phyloP scores from a whole-genome alignment of 1,284 basidiomycete species.

The Leccinum cinnamomeum region DNA sequence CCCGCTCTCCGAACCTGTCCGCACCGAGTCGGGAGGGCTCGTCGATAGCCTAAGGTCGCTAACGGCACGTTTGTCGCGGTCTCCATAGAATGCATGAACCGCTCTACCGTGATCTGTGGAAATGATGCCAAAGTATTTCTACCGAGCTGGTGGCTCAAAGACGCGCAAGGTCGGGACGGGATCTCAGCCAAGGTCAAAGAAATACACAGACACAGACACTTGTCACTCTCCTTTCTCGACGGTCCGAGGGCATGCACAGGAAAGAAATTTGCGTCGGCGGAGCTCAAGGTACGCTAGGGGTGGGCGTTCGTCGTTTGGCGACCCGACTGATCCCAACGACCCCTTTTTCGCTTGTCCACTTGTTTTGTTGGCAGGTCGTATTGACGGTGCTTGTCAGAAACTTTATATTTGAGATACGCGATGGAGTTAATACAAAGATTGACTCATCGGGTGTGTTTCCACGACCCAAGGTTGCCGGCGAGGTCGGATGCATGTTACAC shows the following conservation, averaged over 20 bases:
- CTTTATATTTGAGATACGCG: constrained; percentile 45
- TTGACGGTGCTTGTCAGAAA: constrained; percentile 42
- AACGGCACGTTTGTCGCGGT: constrained; percentile 45
- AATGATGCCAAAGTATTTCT: constrained; percentile 37
- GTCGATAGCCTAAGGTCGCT: constrained; percentile 42
- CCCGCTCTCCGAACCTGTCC: constrained; percentile 37
- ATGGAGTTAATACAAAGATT: constrained; percentile 42
- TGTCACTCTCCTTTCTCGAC: constrained; percentile 12
- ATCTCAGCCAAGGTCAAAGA: constrained; percentile 35
- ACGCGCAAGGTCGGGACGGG: constrained; percentile 10
- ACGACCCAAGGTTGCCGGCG: constrained; percentile 44
- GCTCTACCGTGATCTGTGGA: constrained; percentile 42
- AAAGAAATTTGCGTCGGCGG: constrained; percentile 41
- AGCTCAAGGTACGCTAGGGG: constrained; percentile 45
- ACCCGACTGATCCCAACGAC: too few species aligned
- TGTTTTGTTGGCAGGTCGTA: background rate
- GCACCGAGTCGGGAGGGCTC: constrained; percentile 34
- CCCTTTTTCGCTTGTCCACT: background rate
- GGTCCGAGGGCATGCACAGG: constrained; percentile 22
- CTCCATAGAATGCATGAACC: constrained; percentile 46
- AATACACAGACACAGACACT: constrained; percentile 41
- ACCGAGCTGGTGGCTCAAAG: constrained; percentile 40
- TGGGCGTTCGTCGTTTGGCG: background rate
- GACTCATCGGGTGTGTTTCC: constrained; percentile 37
- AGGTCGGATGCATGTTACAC: constrained; percentile 41